Evolutionary conservation across 2,329 filamentous ascomycete genomes (phyloP).

Genomic region (Monosporascus sp.): DNA sequence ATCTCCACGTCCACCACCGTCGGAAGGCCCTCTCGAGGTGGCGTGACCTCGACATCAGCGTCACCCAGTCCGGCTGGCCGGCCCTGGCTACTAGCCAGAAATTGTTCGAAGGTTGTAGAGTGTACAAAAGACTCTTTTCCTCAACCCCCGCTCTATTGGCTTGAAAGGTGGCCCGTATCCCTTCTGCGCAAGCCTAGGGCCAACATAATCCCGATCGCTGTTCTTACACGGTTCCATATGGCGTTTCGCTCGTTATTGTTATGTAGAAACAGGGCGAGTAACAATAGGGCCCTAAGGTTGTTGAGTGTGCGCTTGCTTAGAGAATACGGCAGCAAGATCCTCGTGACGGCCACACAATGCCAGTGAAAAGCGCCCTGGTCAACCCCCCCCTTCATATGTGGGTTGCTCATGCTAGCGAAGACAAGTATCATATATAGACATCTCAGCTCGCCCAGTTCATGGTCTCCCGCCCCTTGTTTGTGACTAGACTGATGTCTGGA

Average conservation of each 20-base stretch:
- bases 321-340: conserved; percentile 22
- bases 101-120: conserved; percentile 31
- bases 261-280: conserved; percentile 26
- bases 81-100: conserved; percentile 30
- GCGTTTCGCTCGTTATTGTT: conserved; percentile 34
- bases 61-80: conserved; percentile 30
- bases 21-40: conserved; percentile 22
- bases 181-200: conserved; percentile 26
- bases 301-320: conserved; percentile 26
- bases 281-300: conserved; percentile 26
- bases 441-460: conserved; percentile 29
- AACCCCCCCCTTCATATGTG: conserved; percentile 13
- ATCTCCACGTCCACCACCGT: conserved; percentile 19
- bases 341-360: conserved; percentile 17
- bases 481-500: background rate
- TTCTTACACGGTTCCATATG: conserved; percentile 29
- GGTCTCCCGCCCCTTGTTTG: background rate
- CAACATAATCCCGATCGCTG: conserved; percentile 26
- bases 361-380: conserved; percentile 22
- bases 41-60: conserved; percentile 27
- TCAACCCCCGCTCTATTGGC: conserved; percentile 27
- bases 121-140: conserved; percentile 32
- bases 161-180: conserved; percentile 25
- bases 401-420: conserved; percentile 27
- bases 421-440: conserved; percentile 32